phyloP scores from a whole-genome alignment of 371 early-diverging fungal species.

The Actinomucor elegans region DNA sequence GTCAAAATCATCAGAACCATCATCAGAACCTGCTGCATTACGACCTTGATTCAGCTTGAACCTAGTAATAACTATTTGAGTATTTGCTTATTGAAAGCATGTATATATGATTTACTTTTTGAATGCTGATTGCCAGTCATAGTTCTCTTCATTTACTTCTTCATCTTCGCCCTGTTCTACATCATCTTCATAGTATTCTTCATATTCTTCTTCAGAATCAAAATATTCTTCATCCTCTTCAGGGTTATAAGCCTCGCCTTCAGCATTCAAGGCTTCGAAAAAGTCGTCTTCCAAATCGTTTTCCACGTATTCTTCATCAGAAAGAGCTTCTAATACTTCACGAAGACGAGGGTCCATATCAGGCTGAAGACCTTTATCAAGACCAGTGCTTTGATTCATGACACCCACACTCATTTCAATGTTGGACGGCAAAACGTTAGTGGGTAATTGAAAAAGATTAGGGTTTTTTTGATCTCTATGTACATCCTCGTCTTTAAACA shows the following conservation, averaged over 20 bases:
- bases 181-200: slow-evolving; percentile 43
- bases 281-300: slow-evolving; percentile 69
- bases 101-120: slow-evolving; percentile 52
- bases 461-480: slow-evolving; percentile 28
- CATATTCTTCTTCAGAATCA: slow-evolving; percentile 27
- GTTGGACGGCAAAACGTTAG: slow-evolving; percentile 72
- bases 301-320: slow-evolving; percentile 85
- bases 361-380: slow-evolving; percentile 69
- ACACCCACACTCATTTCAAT: slow-evolving; percentile 55
- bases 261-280: slow-evolving; percentile 63
- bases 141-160: slow-evolving; percentile 39
- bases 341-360: slow-evolving; percentile 80
- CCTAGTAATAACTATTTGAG: slow-evolving; percentile 6
- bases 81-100: slow-evolving; percentile 71
- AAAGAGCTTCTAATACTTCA: slow-evolving; percentile 88
- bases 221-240: slow-evolving; percentile 41
- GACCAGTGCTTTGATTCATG: slow-evolving; percentile 42
- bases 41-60: slow-evolving; percentile 48
- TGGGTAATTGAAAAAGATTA: slow-evolving; percentile 62
- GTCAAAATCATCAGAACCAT: slow-evolving; percentile 50
- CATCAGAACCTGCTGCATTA: slow-evolving; percentile 27
- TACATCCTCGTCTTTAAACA: slow-evolving; percentile 15
- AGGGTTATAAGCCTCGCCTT: slow-evolving; percentile 44
- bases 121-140: slow-evolving; percentile 70
- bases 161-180: slow-evolving; percentile 55